Conservation (phyloP, 2,329 filamentous ascomycete species). For the Aspergillus ruber region DNA sequence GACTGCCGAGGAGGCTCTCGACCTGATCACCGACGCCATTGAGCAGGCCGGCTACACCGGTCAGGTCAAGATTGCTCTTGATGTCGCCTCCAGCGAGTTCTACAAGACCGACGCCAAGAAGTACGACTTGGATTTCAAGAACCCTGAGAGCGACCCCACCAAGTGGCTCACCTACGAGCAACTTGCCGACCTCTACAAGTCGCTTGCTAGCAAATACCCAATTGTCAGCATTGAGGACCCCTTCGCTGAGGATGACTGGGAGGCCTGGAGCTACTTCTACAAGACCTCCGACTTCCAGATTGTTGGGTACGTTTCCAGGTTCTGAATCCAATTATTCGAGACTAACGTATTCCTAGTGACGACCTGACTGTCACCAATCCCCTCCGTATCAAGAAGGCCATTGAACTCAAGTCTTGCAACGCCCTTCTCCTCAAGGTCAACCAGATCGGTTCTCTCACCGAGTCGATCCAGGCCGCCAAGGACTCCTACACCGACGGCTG, state of each 20-base stretch:
- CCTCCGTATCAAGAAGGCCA: slow-evolving; percentile 97
- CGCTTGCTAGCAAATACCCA: slow-evolving; percentile 87
- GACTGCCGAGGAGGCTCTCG: slow-evolving; percentile 90
- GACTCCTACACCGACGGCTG: slow-evolving; percentile 92
- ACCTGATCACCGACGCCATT: slow-evolving; percentile 91
- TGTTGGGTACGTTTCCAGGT: slow-evolving; percentile 55
- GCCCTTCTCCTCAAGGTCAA: slow-evolving; percentile 98
- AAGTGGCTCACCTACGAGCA: slow-evolving; percentile 99
- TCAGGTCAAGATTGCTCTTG: slow-evolving; percentile 97
- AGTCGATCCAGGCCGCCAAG: slow-evolving; percentile 98
- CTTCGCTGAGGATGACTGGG: slow-evolving; percentile 99
- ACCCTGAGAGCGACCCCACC: slow-evolving; percentile 87
- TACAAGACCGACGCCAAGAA: slow-evolving; percentile 98
- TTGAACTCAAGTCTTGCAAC: slow-evolving; percentile 98
- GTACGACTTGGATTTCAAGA: slow-evolving; percentile 99
- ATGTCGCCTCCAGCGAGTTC: slow-evolving; percentile 98
- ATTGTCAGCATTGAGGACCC: slow-evolving; percentile 99
- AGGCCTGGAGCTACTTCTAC: slow-evolving; percentile 99
- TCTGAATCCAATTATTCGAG: slow-evolving; percentile 7
- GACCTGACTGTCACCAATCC: slow-evolving; percentile 99
- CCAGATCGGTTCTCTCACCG: slow-evolving; percentile 98
- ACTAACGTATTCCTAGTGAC: slow-evolving; percentile 49
- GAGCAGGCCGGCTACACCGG: slow-evolving; percentile 93
- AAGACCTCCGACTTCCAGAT: slow-evolving; percentile 98
- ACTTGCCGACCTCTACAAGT: slow-evolving; percentile 85